Base-by-base conservation (phyloP, 495 filamentous ascomycete species). In the Aspergillus bridgeri region DNA sequence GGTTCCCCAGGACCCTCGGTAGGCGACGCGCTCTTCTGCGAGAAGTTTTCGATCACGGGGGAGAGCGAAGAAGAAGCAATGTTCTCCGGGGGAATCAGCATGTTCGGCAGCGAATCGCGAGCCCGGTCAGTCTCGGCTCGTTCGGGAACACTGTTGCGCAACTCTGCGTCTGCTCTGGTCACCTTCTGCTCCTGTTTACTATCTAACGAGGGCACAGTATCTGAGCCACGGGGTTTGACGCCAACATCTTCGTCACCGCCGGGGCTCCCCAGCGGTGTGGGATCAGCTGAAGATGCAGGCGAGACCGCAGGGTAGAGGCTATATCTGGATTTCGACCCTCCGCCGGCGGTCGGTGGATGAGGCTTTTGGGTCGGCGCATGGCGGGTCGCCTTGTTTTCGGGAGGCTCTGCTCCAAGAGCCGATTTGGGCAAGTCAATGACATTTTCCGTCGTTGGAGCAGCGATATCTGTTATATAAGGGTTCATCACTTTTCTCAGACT, bases 401-500 rank as follows among this genome's bases (percentile, higher is more conserved):
- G 46, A 11, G 59, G 52, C 19, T 62, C 53, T 15, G 53, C 52
- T 7, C 48, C 53, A 22, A 54, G 51, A 20, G 62, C 67, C 60
- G 53, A 60, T 21, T 64, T 57, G 13, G 52, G 58, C n/a, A 62
- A 56, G 23, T 68, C 68, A 33, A 67, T 69, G 17, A 56, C 49
- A 29, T 69, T 62, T 51, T 46, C 52, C 15, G 58, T 55, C 47
- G 56, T 60, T 13, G 65, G 59, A 38, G 58, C 29, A 42, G 29
- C 59, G 43, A 51, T 60, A 13, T 75, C 69, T 3, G 64, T 66
- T 13, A 96, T 75, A 64, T 90, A 97, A 44, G 91, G 91, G 67
- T 90, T 88, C 94, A 98, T 97, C 29, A 90, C 88, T 70, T 90
- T 81, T 33, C 90, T 83, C 63, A 98, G 76, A 67, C 92, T 97